These are phyloP conservation scores for Brassica juncea DNA, from an alignment of 345 rosid genomes.

Conservation along the genomic window DNA sequence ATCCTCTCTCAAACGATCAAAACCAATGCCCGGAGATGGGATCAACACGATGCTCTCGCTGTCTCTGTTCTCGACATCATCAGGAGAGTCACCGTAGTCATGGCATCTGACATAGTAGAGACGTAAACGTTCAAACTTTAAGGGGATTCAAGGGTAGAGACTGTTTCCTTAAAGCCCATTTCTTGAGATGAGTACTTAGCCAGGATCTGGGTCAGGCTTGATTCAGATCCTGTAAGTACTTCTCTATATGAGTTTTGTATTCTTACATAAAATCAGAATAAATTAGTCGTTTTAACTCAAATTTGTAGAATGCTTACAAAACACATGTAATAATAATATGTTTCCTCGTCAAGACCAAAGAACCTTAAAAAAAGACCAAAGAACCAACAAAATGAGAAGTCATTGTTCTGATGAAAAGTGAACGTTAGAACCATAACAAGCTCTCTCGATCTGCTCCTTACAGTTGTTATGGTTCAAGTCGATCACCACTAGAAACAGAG, in stretches of 20 bases:
- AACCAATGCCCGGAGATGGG: conserved; percentile 20
- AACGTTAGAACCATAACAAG: conserved; percentile 34
- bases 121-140: conserved; percentile 13
- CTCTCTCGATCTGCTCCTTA: conserved; percentile 69
- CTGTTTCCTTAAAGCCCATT: conserved; percentile 2
- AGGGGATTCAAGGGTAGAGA: conserved; percentile 20
- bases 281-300: background rate
- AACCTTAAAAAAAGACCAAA: background rate
- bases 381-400: conserved; percentile 11
- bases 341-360: too few relatives aligned
- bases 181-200: conserved; percentile 42
- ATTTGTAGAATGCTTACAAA: too few relatives aligned
- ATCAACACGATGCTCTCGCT: conserved; percentile 41
- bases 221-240: conserved; percentile 44
- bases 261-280: conserved; percentile 15
- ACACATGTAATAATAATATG: too few relatives aligned
- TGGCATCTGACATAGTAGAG: conserved; percentile 20
- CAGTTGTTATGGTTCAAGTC: conserved; percentile 64
- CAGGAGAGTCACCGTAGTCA: conserved; percentile 1
- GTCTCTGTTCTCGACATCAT: conserved; percentile 41
- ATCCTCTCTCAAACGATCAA: conserved; percentile 22
- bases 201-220: conserved; percentile 32
- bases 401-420: conserved; percentile 2
- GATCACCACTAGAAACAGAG: conserved; percentile 52
- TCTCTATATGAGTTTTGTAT: conserved; percentile 23